phyloP scores from a whole-genome alignment of 116 monocot species.

The Posidonia oceanica region DNA sequence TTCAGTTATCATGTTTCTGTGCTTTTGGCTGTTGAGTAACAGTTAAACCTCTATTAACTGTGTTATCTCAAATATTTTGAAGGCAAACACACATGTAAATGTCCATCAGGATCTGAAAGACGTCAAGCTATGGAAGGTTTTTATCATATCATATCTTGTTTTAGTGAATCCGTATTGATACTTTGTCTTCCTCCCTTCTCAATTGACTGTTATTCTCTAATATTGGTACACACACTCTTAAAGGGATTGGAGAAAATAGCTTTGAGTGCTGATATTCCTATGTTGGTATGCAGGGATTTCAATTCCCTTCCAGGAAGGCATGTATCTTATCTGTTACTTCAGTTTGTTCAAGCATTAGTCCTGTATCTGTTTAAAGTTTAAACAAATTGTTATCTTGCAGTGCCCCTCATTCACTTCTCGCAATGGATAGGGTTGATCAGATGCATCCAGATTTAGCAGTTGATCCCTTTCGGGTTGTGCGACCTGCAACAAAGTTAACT shows the following conservation, averaged over 20 bases:
- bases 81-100: no score
- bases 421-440: conserved; percentile 76
- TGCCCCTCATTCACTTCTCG: conserved; percentile 81
- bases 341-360: neutral
- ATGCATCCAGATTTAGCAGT: conserved; percentile 69
- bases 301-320: conserved; percentile 92
- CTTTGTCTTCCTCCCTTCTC: no score
- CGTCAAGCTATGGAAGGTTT: no score
- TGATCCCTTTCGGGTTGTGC: conserved; percentile 79
- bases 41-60: no score
- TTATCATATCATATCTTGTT: no score
- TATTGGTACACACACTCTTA: conserved; percentile 84
- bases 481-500: conserved; percentile 59
- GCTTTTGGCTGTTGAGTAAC: no score
- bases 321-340: neutral
- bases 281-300: conserved; percentile 99
- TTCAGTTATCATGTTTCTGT: no score
- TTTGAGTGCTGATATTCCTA: conserved; percentile 78
- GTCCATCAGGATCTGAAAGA: no score
- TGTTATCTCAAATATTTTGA: no score
- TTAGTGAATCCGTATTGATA: no score
- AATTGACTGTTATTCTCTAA: neutral
- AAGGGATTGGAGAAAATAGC: conserved; percentile 98
- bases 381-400: no score
- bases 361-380: conserved; percentile 6